Conservation (phyloP, 305 asterid genomes). For the Euphrasia arctica region DNA sequence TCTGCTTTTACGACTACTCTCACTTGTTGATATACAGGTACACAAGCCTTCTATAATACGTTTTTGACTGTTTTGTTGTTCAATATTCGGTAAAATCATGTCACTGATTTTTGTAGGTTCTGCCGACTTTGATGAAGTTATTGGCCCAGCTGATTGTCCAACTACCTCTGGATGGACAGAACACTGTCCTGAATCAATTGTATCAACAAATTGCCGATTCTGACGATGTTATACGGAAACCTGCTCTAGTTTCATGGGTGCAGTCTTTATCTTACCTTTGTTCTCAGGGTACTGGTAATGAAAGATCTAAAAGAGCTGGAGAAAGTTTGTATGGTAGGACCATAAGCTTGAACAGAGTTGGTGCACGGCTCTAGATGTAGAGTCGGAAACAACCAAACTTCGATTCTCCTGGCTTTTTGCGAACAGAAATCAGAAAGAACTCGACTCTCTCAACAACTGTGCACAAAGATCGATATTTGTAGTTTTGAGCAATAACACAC, state of each 20-base stretch:
- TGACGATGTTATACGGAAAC: conserved; percentile 86
- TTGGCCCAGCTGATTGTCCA: conserved; percentile 62
- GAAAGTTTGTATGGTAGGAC: conserved; percentile 29
- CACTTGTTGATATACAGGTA: conserved; percentile 87
- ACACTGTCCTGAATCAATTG: conserved; percentile 58
- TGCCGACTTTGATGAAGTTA: conserved; percentile 77
- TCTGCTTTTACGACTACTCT: conserved; percentile 68
- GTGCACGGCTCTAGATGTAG: conserved; percentile 47
- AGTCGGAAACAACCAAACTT: conserved; percentile 10
- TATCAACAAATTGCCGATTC: conserved; percentile 82
- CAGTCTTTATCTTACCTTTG: conserved; percentile 84
- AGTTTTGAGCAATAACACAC: not conserved
- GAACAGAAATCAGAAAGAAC: not conserved
- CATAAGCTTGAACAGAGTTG: conserved; percentile 37
- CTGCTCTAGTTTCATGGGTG: conserved; percentile 82
- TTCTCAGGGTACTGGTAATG: conserved; percentile 39
- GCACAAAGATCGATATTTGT: not conserved
- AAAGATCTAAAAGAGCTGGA: conserved; percentile 26
- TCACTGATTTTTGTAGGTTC: conserved; percentile 47
- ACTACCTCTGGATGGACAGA: conserved; percentile 58
- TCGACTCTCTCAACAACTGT: not conserved
- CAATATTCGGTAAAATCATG: conserved; percentile 12
- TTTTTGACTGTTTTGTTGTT: not conserved
- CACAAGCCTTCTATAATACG: conserved; percentile 8
- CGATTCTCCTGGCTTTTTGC: not conserved